These are phyloP conservation scores for Iris macrosiphon DNA, from an alignment of 106 monocot species.

Conservation along the genomic window DNA sequence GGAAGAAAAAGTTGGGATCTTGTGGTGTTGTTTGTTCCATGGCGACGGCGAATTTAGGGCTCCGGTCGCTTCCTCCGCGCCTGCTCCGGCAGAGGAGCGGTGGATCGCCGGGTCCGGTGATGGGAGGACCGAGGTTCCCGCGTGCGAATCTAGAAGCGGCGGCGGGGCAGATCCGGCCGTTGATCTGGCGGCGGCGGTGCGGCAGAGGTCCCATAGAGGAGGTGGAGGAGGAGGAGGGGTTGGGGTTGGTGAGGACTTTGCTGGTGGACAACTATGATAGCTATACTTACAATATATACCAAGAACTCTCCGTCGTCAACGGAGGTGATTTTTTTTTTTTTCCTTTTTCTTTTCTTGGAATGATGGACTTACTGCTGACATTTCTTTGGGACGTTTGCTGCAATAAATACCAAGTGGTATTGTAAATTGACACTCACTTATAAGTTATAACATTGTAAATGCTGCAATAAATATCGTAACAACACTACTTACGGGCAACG, in stretches of 20 bases:
- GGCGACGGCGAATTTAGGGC: slow-evolving; percentile 6
- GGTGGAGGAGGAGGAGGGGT: not conserved
- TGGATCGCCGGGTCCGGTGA: not conserved
- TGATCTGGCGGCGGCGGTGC: not conserved
- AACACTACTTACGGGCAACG: no score
- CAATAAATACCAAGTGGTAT: no score
- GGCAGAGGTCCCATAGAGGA: not conserved
- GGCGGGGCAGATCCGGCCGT: not conserved
- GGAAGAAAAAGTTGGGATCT: no score
- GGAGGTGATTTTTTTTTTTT: slow-evolving; percentile 39
- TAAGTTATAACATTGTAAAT: no score
- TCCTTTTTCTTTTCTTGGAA: not conserved
- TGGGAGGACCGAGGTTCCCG: not conserved
- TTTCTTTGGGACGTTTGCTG: no score
- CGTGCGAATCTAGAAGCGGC: not conserved
- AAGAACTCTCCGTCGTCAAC: slow-evolving; percentile 78
- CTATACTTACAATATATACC: slow-evolving; percentile 95
- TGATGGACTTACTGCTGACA: no score
- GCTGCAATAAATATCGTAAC: no score
- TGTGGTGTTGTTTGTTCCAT: no score
- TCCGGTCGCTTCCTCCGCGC: not conserved
- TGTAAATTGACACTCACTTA: no score
- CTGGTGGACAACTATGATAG: slow-evolving; percentile 97
- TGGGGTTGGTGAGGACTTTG: slow-evolving; percentile 49
- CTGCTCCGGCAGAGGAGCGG: not conserved